A percentile compares a stretch with the other conserved stretches of the same genome.
Conservation (phyloP, 192 early-diverging fungal genomes). For the Phlyctochytrium planicorne region DNA sequence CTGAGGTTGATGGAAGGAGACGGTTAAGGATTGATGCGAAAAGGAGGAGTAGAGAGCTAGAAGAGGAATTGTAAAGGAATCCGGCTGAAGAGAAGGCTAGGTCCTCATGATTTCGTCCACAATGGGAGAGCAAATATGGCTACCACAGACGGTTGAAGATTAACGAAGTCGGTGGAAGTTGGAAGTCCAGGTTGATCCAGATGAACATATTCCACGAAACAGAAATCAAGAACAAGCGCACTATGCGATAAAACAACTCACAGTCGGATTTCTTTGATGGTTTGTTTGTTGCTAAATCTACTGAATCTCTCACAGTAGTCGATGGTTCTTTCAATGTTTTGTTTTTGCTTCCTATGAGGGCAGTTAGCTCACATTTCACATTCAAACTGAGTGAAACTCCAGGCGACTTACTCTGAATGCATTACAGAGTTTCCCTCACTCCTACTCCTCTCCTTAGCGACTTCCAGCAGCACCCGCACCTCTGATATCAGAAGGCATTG, state of each 20-base stretch:
- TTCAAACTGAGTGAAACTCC: neutral
- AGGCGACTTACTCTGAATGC: constrained; percentile 19
- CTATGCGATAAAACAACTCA: constrained; percentile 29
- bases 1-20: constrained; percentile 8
- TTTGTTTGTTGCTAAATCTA: constrained; percentile 81
- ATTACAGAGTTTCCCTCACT: constrained; percentile 1
- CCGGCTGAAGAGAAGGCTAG: neutral
- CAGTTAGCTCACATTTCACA: neutral
- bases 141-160: too few relatives aligned
- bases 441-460: constrained; percentile 22
- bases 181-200: too few relatives aligned
- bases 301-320: constrained; percentile 85
- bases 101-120: too few relatives aligned
- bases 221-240: neutral
- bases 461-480: constrained; percentile 43
- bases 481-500: constrained; percentile 51
- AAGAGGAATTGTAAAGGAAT: neutral
- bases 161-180: too few relatives aligned
- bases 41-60: neutral
- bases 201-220: too few relatives aligned
- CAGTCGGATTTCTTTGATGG: constrained; percentile 79
- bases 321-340: constrained; percentile 77
- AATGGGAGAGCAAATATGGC: too few relatives aligned
- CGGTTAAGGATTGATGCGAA: neutral
- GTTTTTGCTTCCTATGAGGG: neutral